Percentiles rank a stretch among this genome's conserved stretches.
These are phyloP conservation scores for Calocybe gambosa DNA, from an alignment of 1,284 basidiomycete genomes.

Conservation along the genomic window DNA sequence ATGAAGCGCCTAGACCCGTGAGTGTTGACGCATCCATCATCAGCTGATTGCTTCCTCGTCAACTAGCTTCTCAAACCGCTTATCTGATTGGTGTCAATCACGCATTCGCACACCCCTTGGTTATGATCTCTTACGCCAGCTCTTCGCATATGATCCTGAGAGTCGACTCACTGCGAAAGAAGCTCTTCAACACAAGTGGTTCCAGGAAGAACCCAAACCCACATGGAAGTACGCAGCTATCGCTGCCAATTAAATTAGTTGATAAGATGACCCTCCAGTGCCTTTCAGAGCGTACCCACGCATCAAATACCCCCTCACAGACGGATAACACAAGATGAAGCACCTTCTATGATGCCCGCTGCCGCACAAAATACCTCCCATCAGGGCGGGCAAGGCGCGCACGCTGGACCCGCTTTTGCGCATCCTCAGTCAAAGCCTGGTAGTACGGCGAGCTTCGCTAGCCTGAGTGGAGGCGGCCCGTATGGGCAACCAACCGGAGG, in stretches of 20 bases:
- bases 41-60: neutral
- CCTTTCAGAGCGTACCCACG: conserved; percentile 48
- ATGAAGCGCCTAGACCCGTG: conserved; percentile 77
- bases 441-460: conserved; percentile 28
- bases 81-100: conserved; percentile 75
- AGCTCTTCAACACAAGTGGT: conserved; percentile 79
- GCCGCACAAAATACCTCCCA: conserved; percentile 40
- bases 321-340: conserved; percentile 73
- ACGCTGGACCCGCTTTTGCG: conserved; percentile 11
- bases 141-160: conserved; percentile 91
- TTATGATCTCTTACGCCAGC: conserved; percentile 76
- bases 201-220: conserved; percentile 69
- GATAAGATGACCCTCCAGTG: conserved; percentile 33
- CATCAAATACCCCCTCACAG: conserved; percentile 66
- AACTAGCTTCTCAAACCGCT: conserved; percentile 57
- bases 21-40: conserved; percentile 24
- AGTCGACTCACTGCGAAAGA: conserved; percentile 79
- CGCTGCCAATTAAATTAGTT: neutral
- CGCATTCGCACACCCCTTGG: conserved; percentile 58
- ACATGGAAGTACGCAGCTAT: conserved; percentile 56
- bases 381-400: conserved; percentile 15
- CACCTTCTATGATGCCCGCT: conserved; percentile 68
- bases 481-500: conserved; percentile 21
- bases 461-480: conserved; percentile 24
- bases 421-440: conserved; percentile 18